Conservation (phyloP, 169 alveolate species). For the Cyclospora cayetanensis region DNA sequence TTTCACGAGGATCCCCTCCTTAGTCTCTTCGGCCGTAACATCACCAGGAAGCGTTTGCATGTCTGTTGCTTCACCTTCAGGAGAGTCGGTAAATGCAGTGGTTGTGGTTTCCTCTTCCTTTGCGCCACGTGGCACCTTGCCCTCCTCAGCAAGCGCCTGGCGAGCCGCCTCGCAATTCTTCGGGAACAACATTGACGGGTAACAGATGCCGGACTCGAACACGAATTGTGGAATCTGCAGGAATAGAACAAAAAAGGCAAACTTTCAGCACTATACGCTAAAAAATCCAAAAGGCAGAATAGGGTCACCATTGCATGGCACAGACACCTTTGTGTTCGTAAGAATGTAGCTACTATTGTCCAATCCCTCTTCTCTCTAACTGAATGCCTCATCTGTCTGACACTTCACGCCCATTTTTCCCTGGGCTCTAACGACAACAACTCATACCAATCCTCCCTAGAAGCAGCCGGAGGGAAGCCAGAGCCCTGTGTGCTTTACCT, state of each 20-base stretch:
- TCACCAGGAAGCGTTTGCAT: background rate
- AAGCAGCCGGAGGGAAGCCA: too few relatives aligned
- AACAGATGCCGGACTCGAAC: constrained; percentile 92
- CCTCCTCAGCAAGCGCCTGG: constrained; percentile 9
- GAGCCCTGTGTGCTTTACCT: constrained; percentile 13
- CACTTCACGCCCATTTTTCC: too few relatives aligned
- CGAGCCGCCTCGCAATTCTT: constrained; percentile 79
- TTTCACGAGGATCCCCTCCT: background rate
- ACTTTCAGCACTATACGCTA: background rate
- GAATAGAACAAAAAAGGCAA: background rate
- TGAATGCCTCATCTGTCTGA: too few relatives aligned
- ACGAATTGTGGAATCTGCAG: constrained; percentile 92
- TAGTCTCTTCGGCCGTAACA: background rate
- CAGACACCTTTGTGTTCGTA: too few relatives aligned
- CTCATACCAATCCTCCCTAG: too few relatives aligned
- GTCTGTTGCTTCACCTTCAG: background rate
- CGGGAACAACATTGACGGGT: constrained; percentile 75
- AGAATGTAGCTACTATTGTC: too few relatives aligned
- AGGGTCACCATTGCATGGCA: too few relatives aligned
- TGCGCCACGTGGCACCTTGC: background rate
- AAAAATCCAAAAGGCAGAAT: too few relatives aligned
- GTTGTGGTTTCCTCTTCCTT: background rate
- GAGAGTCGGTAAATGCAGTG: background rate
- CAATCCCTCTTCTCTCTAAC: too few relatives aligned
- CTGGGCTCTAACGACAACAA: too few relatives aligned